A percentile compares a stretch with the other conserved stretches of the same genome.
Conservation (phyloP, 495 filamentous ascomycete genomes). For the Hyaloscypha finlandica region DNA sequence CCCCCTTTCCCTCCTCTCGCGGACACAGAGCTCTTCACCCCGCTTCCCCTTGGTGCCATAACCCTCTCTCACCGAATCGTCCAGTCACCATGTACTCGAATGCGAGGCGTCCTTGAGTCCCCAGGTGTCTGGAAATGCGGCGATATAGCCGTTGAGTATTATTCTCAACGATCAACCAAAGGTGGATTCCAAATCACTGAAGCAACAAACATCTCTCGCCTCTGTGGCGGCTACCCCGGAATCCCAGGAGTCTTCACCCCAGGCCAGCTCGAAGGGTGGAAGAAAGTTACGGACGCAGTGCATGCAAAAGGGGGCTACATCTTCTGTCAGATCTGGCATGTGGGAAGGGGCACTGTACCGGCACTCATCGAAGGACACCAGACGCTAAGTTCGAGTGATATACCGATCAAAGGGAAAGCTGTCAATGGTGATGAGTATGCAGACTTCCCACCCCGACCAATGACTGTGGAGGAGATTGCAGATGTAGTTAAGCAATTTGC, state of each 20-base stretch:
- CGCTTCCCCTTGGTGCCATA: conserved; percentile 40
- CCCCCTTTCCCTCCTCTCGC: conserved; percentile 8
- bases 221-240: conserved; percentile 51
- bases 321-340: conserved; percentile 65
- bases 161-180: conserved; percentile 58
- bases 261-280: conserved; percentile 64
- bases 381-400: conserved; percentile 50
- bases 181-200: conserved; percentile 64
- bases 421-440: conserved; percentile 41
- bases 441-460: conserved; percentile 41
- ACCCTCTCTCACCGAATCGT: conserved; percentile 44
- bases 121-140: conserved; percentile 38
- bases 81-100: conserved; percentile 49
- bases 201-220: conserved; percentile 58
- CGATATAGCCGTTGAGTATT: conserved; percentile 54
- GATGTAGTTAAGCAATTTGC: conserved; percentile 56
- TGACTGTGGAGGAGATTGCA: conserved; percentile 56
- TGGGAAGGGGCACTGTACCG: conserved; percentile 57
- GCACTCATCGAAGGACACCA: conserved; percentile 40
- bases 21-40: conserved; percentile 37
- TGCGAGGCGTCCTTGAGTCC: conserved; percentile 39
- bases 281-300: conserved; percentile 61
- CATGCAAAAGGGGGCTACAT: conserved; percentile 66
- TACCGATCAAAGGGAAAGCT: conserved; percentile 41
- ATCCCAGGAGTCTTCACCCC: conserved; percentile 63